Evolutionary conservation across 2,329 filamentous ascomycete genomes (phyloP), one percentile per base, ranked within the genome.

Genomic region (Trichoderma koningiopsis): DNA sequence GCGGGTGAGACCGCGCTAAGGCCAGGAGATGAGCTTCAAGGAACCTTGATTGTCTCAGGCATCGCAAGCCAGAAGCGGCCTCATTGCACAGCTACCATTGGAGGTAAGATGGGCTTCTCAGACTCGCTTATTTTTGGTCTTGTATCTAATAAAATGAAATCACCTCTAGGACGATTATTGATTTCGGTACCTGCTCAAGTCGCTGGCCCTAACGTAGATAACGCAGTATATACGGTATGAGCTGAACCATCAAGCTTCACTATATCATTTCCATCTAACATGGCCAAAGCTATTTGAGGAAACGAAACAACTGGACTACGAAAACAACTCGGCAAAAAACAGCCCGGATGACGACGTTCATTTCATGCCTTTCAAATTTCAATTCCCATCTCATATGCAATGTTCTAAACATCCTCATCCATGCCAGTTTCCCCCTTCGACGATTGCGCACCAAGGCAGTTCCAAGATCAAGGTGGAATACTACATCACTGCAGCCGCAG

Each of bases 391-490:
- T 22, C 33, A 55, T 6, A 24, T 27, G 2, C n/a, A 19, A 24
- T 64, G 61, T n/a, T 37, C 52, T 24, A 29, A 8, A 22, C 61
- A 49, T 2, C 19, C 49, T 3, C 47, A 64, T 5, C 24, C 47
- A 11, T 40, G 47, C 13, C 47, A 64, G 5, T 33, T 64, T 22
- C 61, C 61, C 16, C 61, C 61, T 22, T 55, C 61, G 14, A 37
- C 53, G 22, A 24, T 27, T 31, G 53, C 40, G 19, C 31, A 8
- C 5, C 8, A 55, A 31, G 49, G 31, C 13, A 27, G 27, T 14
- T 64, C 61, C 7, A 55, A 29, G 37, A 64, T 64, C 13, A 29
- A 8, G 0, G 61, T 64, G 16, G 61, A 64, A 55, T 64, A 64
- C 13, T 64, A 49, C 13, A 33, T 64, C 16, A 22, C 24, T 27